These are phyloP conservation scores for Streptanthus diversifolius DNA, from an alignment of 345 rosid species.

Conservation along the genomic window DNA sequence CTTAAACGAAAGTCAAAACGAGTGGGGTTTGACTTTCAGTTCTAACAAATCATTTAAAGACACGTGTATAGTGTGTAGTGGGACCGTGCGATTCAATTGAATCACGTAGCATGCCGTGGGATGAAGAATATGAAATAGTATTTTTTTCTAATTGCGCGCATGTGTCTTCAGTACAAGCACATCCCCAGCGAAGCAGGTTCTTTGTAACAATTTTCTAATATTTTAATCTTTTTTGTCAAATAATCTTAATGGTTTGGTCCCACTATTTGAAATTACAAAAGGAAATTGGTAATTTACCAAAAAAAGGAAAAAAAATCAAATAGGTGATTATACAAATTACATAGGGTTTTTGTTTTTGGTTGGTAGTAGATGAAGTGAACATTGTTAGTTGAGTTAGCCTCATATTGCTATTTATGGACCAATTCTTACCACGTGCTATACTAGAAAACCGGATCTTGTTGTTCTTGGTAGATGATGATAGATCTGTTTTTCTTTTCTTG, in stretches of 20 bases:
- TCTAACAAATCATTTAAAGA: not conserved
- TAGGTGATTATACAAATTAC: not conserved
- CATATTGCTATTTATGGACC: conserved; percentile 20
- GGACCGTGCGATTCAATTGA: conserved; percentile 13
- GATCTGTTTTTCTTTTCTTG: not conserved
- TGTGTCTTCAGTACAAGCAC: conserved; percentile 29
- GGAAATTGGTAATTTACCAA: not conserved
- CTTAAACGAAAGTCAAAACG: conserved; percentile 18
- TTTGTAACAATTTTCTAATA: not conserved
- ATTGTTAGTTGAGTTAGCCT: conserved; percentile 30
- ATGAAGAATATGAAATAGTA: not conserved
- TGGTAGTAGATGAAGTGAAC: conserved; percentile 23
- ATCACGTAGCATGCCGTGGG: conserved; percentile 36
- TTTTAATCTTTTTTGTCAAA: too few species aligned
- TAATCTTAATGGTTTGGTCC: conserved; percentile 8
- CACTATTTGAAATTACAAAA: not conserved
- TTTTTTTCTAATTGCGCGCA: conserved; percentile 2
- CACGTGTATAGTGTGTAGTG: conserved; percentile 25
- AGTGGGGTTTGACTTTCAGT: conserved; percentile 31
- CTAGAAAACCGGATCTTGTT: conserved; percentile 30
- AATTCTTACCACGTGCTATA: conserved; percentile 20
- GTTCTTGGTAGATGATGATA: not conserved
- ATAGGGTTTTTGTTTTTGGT: not conserved
- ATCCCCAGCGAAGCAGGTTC: conserved; percentile 22
- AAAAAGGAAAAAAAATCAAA: not conserved